Base-by-base conservation (phyloP, 225 moss, liverwort and hornwort genomes). In the Physcomitrellopsis africana region DNA sequence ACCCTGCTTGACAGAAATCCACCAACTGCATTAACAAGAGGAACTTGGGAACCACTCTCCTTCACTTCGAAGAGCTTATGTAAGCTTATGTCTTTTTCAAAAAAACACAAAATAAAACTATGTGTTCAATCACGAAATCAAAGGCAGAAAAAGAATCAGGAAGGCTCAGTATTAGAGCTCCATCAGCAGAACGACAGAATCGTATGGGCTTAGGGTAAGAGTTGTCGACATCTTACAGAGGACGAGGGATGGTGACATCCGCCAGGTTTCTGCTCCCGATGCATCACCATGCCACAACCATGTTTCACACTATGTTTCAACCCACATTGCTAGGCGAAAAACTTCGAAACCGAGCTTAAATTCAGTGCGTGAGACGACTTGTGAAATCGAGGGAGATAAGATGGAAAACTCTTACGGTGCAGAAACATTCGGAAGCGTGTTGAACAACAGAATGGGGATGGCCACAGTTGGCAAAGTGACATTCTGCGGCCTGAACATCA, bases 401-500 rank as follows among this genome's bases (percentile, higher is more conserved):
- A 11, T 3, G 48, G 15, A 49, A 49, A 11, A 49, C 15, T 11
- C 72, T 80, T 84, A 87, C 87, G 29, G 0, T n/a, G 27, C 15
- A 0, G 76, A 69, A 26, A 73, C 9, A 27, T 61, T 72, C 32
- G 32, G 32, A 37, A 37, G 4, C 4, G 32, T 37, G 14, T 65
- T 23, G 20, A 77, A 76, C 84, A 83, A 81, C 23, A 81, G 14
- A 9, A 86, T 48, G 4, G 83, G 83, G 17, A 82, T 66, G 1
- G 69, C 60, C 53, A 80, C 71, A 1, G 59, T 10, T 0, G 81
- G 81, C 0, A 76, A 9, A 16, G 83, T 69, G 49, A 73, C 76
- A 42, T 86, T 81, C 1, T 65, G 9, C 10, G 83, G 81, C 0
- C 72, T 51, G 63, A 86, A 78, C 72, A 73, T n/a, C 7, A 81